Evolutionary conservation across 2,329 filamentous ascomycete genomes (phyloP), one percentile per base, ranked within the genome.

Genomic region (Tolypocladium endophyticum): DNA sequence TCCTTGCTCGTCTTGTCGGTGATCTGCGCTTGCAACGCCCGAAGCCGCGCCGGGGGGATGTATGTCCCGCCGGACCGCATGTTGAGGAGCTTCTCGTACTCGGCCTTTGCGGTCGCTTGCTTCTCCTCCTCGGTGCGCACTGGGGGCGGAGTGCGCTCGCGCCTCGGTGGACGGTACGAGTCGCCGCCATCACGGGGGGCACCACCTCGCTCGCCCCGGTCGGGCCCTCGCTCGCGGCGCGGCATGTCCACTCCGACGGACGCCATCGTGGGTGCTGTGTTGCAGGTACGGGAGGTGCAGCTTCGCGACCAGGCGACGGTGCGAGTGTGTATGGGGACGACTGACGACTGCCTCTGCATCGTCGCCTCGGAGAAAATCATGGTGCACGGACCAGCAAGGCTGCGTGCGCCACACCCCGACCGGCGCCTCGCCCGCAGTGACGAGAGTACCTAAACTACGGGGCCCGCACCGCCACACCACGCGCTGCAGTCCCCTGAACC

Each of bases 11-110:
- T 87, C 80, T 96, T 96, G 77, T 99, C 94, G 63, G 92, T 97
- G 73, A 99, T 96, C 75, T 96, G 92, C 58, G 92, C 90, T 77
- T 99, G 94, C 62, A 99, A 83, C 45, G 93, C 93, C 67, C 92
- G 86, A 70, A 99, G 80, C 66, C 91, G 84, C 58, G 93, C 93
- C 0, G 94, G 94, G 25, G 94, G 94, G 62, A 99, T 96, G 72
- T 99, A 99, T 30, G 92, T 96, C 66, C 94, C 94, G 64, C 94
- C 94, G 55, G 92, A 96, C 65, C 94, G 89, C 85, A 96, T 93
- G 65, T 84, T 94, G 66, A 96, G 79, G 62, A 97, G 83, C 76
- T 93, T 93, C 75, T 95, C 87, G 76, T 96, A 95, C 78, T 97
- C 92, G 64, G 92, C 90, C 77, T 96, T 95, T 52, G 91, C 90